A percentile compares a stretch with the other conserved stretches of the same genome.
Conservation (phyloP, 768 basidiomycete species). For the Auriscalpium microsporum region DNA sequence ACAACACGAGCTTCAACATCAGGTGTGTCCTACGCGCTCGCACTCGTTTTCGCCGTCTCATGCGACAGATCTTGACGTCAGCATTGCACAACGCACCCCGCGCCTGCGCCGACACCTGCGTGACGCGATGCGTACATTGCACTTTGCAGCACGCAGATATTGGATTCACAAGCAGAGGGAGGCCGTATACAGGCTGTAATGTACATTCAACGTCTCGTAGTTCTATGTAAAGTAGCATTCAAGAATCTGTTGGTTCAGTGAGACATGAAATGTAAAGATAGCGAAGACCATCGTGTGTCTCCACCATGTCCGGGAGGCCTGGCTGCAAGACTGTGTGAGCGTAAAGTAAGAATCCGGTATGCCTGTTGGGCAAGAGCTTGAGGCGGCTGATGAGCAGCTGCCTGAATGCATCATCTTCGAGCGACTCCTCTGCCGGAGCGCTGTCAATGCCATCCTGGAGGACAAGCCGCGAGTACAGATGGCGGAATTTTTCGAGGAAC, state of each 20-base stretch:
- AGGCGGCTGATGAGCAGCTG: constrained; percentile 5
- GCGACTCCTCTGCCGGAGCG: not conserved
- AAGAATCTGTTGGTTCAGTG: not conserved
- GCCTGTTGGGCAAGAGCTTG: not conserved
- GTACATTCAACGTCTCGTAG: no score
- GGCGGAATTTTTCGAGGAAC: not conserved
- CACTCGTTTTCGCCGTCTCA: no score
- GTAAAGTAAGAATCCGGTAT: not conserved
- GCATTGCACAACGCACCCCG: no score
- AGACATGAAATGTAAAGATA: not conserved
- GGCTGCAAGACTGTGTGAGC: not conserved
- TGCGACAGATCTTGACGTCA: no score
- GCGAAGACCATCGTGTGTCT: not conserved
- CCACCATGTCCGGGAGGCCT: not conserved
- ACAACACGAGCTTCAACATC: no score
- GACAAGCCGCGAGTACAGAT: not conserved
- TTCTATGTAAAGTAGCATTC: no score
- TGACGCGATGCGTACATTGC: no score
- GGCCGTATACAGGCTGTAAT: no score
- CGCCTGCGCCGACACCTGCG: no score
- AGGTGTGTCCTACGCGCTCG: no score
- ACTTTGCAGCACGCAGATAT: no score
- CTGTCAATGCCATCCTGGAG: not conserved
- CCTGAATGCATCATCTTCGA: not conserved
- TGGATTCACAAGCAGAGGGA: no score